Percentiles rank a stretch among this genome's conserved stretches.
Conservation (phyloP, 1,139 yeast species). For the Arxiozyma bovina region DNA sequence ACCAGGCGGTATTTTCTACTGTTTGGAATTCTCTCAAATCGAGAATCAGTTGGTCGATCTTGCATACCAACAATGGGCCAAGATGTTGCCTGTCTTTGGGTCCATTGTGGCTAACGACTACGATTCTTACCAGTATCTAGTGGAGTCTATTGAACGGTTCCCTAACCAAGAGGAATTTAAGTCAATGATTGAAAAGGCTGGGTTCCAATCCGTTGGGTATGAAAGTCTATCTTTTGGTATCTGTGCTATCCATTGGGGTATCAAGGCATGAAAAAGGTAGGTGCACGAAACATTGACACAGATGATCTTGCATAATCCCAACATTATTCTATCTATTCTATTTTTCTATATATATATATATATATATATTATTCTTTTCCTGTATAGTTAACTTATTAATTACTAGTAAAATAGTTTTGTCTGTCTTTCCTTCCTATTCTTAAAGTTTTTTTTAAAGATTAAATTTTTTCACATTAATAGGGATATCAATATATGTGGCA, state of each 20-base stretch:
- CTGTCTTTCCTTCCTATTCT: background rate
- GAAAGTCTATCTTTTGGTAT: slow-evolving; percentile 95
- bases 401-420: background rate
- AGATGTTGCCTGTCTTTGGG: slow-evolving; percentile 86
- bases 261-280: slow-evolving; percentile 47
- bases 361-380: background rate
- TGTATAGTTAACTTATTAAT: background rate
- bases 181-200: slow-evolving; percentile 87
- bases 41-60: slow-evolving; percentile 68
- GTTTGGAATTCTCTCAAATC: slow-evolving; percentile 90
- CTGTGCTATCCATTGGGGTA: slow-evolving; percentile 93
- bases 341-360: slow-evolving; percentile 4
- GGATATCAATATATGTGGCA: slow-evolving; percentile 29
- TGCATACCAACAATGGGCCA: slow-evolving; percentile 79
- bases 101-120: slow-evolving; percentile 91
- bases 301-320: too few species aligned
- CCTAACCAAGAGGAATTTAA: slow-evolving; percentile 90
- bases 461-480: slow-evolving; percentile 32
- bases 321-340: background rate
- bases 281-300: background rate
- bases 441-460: background rate
- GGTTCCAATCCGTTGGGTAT: slow-evolving; percentile 87
- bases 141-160: slow-evolving; percentile 84
- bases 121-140: slow-evolving; percentile 90
- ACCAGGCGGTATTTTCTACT: slow-evolving; percentile 98